phyloP scores from a whole-genome alignment of 305 asterid species.

The Fraxinus sp. region DNA sequence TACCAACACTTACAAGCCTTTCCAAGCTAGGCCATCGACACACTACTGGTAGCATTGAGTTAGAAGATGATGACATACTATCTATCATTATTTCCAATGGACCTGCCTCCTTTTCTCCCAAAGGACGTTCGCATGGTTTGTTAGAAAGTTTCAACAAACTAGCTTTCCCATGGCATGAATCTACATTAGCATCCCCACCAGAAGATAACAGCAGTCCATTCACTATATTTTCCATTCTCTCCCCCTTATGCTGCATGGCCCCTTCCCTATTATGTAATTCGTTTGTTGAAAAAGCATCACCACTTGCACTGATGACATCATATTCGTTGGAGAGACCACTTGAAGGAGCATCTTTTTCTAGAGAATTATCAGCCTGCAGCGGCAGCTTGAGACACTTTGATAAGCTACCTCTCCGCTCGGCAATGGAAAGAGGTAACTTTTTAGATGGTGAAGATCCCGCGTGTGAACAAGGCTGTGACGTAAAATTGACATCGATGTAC shows the following conservation, averaged over 20 bases:
- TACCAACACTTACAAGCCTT: slow-evolving; percentile 26
- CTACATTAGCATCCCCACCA: slow-evolving; percentile 14
- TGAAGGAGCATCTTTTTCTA: slow-evolving; percentile 23
- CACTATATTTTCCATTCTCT: slow-evolving; percentile 21
- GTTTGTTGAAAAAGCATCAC: slow-evolving; percentile 18
- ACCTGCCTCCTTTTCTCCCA: slow-evolving; percentile 20
- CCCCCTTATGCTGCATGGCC: slow-evolving; percentile 18
- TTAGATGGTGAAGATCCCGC: slow-evolving; percentile 30
- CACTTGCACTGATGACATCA: slow-evolving; percentile 14
- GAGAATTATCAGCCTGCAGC: slow-evolving; percentile 28
- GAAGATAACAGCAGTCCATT: slow-evolving; percentile 22
- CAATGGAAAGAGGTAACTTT: slow-evolving; percentile 35
- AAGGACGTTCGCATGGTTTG: slow-evolving; percentile 14
- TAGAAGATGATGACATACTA: slow-evolving; percentile 23
- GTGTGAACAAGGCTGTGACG: slow-evolving; percentile 37
- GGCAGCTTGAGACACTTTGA: slow-evolving; percentile 41
- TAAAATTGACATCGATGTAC: slow-evolving; percentile 51
- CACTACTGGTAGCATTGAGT: slow-evolving; percentile 24
- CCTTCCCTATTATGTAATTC: slow-evolving; percentile 21
- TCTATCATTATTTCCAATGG: slow-evolving; percentile 19
- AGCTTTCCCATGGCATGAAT: slow-evolving; percentile 24
- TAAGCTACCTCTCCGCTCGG: slow-evolving; percentile 42
- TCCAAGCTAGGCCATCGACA: slow-evolving; percentile 48
- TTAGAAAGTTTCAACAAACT: slow-evolving; percentile 15
- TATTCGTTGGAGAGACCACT: slow-evolving; percentile 18